Evolutionary conservation across 805 yeast genomes (phyloP).

Genomic region (Lachancea mirantina): DNA sequence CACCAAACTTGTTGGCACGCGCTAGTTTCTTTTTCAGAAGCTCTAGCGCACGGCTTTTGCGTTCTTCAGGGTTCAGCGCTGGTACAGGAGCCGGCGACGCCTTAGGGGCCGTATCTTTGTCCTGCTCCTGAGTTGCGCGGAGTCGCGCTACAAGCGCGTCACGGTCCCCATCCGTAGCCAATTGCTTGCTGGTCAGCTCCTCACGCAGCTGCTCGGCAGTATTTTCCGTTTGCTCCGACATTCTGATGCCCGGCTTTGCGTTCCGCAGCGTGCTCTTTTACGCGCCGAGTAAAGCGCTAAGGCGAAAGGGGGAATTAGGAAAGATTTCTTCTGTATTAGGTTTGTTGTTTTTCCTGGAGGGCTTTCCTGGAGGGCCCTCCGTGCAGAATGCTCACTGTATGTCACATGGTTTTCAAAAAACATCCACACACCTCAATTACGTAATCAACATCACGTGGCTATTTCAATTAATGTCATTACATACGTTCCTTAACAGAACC

Average conservation of each 20-base stretch:
- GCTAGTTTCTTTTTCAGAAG: constrained; percentile 58
- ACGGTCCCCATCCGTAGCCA: constrained; percentile 72
- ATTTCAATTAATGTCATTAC: no score
- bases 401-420: no score
- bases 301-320: not conserved
- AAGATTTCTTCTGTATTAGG: not conserved
- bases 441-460: no score
- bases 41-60: constrained; percentile 60
- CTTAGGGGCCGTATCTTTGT: constrained; percentile 9
- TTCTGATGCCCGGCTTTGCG: not conserved
- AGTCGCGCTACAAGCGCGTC: constrained; percentile 65
- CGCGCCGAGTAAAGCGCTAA: not conserved
- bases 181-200: constrained; percentile 55
- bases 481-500: no score
- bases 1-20: constrained; percentile 75
- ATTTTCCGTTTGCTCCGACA: constrained; percentile 8
- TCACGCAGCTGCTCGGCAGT: constrained; percentile 85
- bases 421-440: no score
- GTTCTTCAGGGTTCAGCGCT: constrained; percentile 57
- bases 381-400: no score
- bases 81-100: constrained; percentile 8
- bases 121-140: constrained; percentile 26
- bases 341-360: no score
- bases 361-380: no score
- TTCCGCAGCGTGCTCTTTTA: not conserved